Evolutionary conservation across 1,284 basidiomycete species (phyloP).

Genomic region (Fomitiporia mediterranea): DNA sequence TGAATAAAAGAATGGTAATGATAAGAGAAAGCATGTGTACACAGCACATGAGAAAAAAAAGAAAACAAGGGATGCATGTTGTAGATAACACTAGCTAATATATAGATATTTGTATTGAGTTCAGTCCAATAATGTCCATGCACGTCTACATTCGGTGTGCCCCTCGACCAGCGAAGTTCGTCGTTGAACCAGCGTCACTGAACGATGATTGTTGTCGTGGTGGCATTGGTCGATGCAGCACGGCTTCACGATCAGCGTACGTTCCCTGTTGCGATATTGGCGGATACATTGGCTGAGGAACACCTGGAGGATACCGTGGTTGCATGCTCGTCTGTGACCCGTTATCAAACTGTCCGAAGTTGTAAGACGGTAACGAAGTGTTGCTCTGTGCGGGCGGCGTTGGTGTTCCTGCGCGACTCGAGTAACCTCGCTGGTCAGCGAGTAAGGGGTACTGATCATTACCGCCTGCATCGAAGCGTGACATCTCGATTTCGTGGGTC

Average conservation of each 20-base stretch:
- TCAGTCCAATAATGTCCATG: background rate
- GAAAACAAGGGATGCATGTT: too few species aligned
- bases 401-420: constrained; percentile 1
- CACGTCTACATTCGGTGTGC: constrained; percentile 14
- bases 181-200: background rate
- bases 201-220: constrained; percentile 18
- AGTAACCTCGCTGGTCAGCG: constrained; percentile 21
- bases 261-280: constrained; percentile 11
- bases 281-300: constrained; percentile 10
- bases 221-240: constrained; percentile 28
- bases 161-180: constrained; percentile 17
- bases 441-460: constrained; percentile 53
- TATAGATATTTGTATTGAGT: background rate
- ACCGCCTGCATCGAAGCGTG: constrained; percentile 44
- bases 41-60: constrained; percentile 4
- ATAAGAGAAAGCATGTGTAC: background rate
- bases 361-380: constrained; percentile 13
- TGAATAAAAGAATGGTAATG: background rate
- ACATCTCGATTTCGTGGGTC: constrained; percentile 49
- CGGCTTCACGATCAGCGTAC: constrained; percentile 29
- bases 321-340: background rate
- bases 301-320: constrained; percentile 20
- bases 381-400: constrained; percentile 8
- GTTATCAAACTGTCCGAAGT: constrained; percentile 8
- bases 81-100: constrained; percentile 10